Base-by-base conservation (phyloP, 2,329 filamentous ascomycete species). In the Pseudogymnoascus pannorum region DNA sequence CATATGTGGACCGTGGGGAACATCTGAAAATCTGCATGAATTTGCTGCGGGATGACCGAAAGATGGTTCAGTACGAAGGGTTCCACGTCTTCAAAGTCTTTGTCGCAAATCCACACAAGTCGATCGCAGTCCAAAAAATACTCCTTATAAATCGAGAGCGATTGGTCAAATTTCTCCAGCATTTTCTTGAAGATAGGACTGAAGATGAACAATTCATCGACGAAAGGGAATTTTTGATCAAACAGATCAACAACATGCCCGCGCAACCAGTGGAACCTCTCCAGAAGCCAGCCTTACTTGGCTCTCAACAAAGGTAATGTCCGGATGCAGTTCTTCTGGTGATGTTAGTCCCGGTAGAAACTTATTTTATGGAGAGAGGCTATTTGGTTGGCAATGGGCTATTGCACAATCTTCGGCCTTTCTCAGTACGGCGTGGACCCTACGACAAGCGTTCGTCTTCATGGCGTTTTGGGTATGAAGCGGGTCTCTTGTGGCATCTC, bases 41-140 rank as follows among this genome's bases (percentile, higher is more conserved):
- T 74, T 81, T 99, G 63, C 79, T 99, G 64, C 87, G 92, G 67
- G 94, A 97, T 74, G 93, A 97, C 74, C 86, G 93, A 68, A 94
- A 96, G 75, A 99, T 99, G 92, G 94, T 99, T 64, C 94, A 97
- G 75, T 99, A 99, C 73, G 94, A 99, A 74, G 94, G 92, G 6
- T 99, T 99, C 74, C 94, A 99, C 73, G 93, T 99, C 42, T 99
- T 99, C 82, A 99, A 99, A 80, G 93, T 99, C 65, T 99, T 99
- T 75, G 94, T 97, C 60, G 94, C 94, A 63, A 99, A 99, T 73
- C 94, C 94, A 6, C 92, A 97, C 79, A 99, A 99, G 77, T 96
- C 91, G n/a, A 81, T 93, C 64, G 91, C 92, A 33, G 94, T 99
- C 57, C 92, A 96, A 73, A 91, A 93, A 72, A 96, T 99, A 70